phyloP scores from a whole-genome alignment of 1,284 basidiomycete species.

The Takashimella koratensis region DNA sequence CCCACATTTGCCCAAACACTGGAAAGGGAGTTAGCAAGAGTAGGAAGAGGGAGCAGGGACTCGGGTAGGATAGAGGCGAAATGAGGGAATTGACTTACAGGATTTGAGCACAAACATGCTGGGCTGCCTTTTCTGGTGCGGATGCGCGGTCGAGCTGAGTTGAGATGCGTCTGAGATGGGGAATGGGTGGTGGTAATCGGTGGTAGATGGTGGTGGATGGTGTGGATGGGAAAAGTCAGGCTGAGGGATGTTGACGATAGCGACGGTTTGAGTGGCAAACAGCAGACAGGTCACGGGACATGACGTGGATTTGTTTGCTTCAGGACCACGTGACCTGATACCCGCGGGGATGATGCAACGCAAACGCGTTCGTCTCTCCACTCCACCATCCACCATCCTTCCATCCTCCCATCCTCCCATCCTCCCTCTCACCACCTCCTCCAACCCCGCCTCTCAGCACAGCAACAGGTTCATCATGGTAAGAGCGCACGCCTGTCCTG shows the following conservation, averaged over 20 bases:
- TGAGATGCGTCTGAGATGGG: constrained; percentile 19
- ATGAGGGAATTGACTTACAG: constrained; percentile 56
- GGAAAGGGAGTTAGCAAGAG: constrained; percentile 10
- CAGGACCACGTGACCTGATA: neutral
- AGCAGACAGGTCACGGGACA: neutral
- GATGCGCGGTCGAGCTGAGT: neutral
- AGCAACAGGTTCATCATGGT: too few species aligned
- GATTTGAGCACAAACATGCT: constrained; percentile 76
- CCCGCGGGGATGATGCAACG: neutral
- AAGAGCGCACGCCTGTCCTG: too few species aligned
- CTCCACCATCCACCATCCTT: too few species aligned
- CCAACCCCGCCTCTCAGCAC: too few species aligned
- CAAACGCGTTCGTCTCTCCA: neutral
- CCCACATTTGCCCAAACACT: constrained; percentile 95
- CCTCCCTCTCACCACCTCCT: too few species aligned
- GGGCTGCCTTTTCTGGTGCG: too few species aligned
- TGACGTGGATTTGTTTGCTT: neutral
- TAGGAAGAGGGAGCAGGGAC: constrained; percentile 2
- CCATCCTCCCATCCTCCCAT: neutral
- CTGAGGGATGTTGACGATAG: neutral
- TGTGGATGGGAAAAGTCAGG: too few species aligned
- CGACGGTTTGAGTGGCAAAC: neutral
- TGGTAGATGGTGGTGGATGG: too few species aligned
- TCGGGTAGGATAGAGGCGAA: constrained; percentile 9
- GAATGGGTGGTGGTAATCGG: neutral